Evolutionary conservation across 441 rosid genomes (phyloP).

Genomic region (Croton laevigatus): DNA sequence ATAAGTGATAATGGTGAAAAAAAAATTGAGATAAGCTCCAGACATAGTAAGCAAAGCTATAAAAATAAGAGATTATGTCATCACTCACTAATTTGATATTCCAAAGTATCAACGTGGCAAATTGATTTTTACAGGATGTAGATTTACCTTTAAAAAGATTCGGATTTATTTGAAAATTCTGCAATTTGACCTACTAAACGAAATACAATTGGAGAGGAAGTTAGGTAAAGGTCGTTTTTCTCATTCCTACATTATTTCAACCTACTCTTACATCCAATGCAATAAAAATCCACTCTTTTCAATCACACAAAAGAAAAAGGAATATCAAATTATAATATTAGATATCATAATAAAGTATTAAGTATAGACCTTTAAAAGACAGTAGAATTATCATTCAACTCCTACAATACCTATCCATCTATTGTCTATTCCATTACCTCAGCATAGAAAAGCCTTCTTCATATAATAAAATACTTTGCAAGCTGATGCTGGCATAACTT

Average conservation of each 20-base stretch:
- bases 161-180: not conserved
- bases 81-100: not conserved
- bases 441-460: not conserved
- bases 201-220: slow-evolving; percentile 25
- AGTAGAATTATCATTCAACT: not conserved
- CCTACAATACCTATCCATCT: not conserved
- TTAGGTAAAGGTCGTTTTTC: slow-evolving; percentile 42
- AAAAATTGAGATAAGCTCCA: not conserved
- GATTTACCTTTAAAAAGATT: slow-evolving; percentile 10
- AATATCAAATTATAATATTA: not conserved
- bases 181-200: slow-evolving; percentile 22
- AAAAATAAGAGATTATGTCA: not conserved
- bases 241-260: slow-evolving; percentile 25
- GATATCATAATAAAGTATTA: too few species aligned
- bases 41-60: not conserved
- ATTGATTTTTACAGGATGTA: not conserved
- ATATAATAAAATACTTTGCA: not conserved
- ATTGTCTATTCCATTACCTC: not conserved
- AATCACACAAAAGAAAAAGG: not conserved
- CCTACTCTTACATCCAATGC: slow-evolving; percentile 20
- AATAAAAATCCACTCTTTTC: slow-evolving; percentile 12
- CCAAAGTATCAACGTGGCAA: slow-evolving; percentile 17
- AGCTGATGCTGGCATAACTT: not conserved
- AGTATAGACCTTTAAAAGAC: not conserved
- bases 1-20: not conserved